Evolutionary conservation across 495 filamentous ascomycete genomes (phyloP).

Genomic region (Hypoxylon lenormandii): DNA sequence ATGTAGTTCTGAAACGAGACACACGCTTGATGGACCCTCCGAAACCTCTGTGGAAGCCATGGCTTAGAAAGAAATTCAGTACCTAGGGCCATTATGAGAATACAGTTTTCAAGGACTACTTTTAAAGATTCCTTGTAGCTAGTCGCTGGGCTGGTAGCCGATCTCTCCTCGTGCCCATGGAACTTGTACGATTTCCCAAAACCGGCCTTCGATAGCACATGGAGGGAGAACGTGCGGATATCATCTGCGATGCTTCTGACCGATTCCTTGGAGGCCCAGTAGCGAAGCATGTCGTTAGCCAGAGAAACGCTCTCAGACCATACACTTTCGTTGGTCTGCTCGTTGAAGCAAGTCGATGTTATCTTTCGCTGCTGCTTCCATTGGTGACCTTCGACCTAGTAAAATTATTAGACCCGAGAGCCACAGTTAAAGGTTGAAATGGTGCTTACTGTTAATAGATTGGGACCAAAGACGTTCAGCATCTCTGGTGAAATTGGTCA

Average conservation of each 20-base stretch:
- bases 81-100: conserved; percentile 39
- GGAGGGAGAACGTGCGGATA: conserved; percentile 57
- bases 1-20: conserved; percentile 43
- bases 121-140: conserved; percentile 54
- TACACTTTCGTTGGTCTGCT: conserved; percentile 63
- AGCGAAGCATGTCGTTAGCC: conserved; percentile 60
- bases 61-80: neutral
- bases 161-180: conserved; percentile 31
- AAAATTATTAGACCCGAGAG: neutral
- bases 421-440: neutral
- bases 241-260: conserved; percentile 53
- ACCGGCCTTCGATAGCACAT: conserved; percentile 60
- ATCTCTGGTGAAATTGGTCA: neutral
- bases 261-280: conserved; percentile 53
- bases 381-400: conserved; percentile 47
- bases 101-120: conserved; percentile 43
- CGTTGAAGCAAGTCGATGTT: conserved; percentile 59
- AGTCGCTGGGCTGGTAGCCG: conserved; percentile 8
- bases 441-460: neutral
- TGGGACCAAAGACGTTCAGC: conserved; percentile 10
- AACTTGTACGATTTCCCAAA: conserved; percentile 60
- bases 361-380: conserved; percentile 65
- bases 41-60: conserved; percentile 41
- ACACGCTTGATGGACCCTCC: conserved; percentile 36
- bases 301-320: conserved; percentile 62